These are phyloP conservation scores for Beverwykella pulmonaria DNA, from an alignment of 495 filamentous ascomycete genomes.

Conservation along the genomic window DNA sequence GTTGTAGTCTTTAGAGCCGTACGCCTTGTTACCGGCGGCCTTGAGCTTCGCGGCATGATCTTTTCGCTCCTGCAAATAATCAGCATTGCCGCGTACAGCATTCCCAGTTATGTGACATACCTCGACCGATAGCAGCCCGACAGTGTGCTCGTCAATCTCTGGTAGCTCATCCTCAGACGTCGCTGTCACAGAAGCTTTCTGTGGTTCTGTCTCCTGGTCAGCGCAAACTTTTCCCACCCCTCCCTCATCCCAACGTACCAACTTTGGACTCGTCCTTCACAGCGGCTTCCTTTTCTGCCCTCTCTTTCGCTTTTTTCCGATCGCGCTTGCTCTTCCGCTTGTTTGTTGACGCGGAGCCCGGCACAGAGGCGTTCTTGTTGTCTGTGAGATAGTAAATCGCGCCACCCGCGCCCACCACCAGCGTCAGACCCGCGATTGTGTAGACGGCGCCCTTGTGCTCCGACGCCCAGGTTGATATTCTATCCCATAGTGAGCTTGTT, in stretches of 20 bases:
- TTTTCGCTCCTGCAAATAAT: constrained; percentile 61
- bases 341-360: constrained; percentile 9
- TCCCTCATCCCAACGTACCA: constrained; percentile 6
- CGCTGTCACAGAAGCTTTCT: constrained; percentile 57
- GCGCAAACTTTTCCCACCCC: background rate
- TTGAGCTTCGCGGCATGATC: constrained; percentile 89
- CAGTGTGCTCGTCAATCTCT: constrained; percentile 77
- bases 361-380: constrained; percentile 37
- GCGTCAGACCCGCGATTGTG: constrained; percentile 89
- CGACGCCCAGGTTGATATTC: constrained; percentile 86
- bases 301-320: constrained; percentile 56
- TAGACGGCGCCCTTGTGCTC: constrained; percentile 95
- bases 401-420: constrained; percentile 86
- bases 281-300: constrained; percentile 62
- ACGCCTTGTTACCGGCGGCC: constrained; percentile 94
- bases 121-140: constrained; percentile 69
- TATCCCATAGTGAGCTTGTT: constrained; percentile 78
- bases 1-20: constrained; percentile 86
- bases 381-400: constrained; percentile 82
- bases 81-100: constrained; percentile 4
- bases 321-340: constrained; percentile 65
- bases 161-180: constrained; percentile 78
- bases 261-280: constrained; percentile 19
- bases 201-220: constrained; percentile 44
- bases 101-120: constrained; percentile 43